Evolutionary conservation across 2,329 filamentous ascomycete genomes (phyloP).

Genomic region (Sporothrix mexicana): DNA sequence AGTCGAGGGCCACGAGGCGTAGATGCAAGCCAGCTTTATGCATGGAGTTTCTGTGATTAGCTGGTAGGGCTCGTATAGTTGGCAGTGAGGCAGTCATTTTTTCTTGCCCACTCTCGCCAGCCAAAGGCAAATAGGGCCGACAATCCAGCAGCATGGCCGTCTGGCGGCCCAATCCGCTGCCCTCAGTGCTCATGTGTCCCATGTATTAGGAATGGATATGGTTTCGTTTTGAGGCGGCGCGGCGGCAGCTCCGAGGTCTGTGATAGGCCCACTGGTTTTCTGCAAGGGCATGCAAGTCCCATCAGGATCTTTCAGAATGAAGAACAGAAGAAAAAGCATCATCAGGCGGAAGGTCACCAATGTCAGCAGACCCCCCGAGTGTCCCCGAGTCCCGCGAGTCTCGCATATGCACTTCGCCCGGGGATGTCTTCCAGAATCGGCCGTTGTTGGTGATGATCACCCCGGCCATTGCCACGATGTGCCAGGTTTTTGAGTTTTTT

Average conservation of each 20-base stretch:
- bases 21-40: background rate
- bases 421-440: background rate
- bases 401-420: background rate
- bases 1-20: background rate
- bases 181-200: background rate
- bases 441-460: constrained; percentile 3
- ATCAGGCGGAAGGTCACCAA: background rate
- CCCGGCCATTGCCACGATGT: constrained; percentile 16
- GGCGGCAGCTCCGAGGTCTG: constrained; percentile 1
- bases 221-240: background rate
- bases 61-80: background rate
- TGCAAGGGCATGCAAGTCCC: background rate
- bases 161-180: no score
- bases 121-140: constrained; percentile 9
- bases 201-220: background rate
- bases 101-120: background rate
- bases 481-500: background rate
- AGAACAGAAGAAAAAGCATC: background rate
- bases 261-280: background rate
- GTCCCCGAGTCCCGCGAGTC: background rate
- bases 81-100: background rate
- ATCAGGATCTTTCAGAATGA: background rate
- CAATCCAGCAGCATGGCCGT: background rate
- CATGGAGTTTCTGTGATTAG: background rate
- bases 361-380: background rate